Evolutionary conservation across 108 stramenopile species (phyloP), one percentile per base, ranked within the genome.

Genomic region (Seminavis robusta): DNA sequence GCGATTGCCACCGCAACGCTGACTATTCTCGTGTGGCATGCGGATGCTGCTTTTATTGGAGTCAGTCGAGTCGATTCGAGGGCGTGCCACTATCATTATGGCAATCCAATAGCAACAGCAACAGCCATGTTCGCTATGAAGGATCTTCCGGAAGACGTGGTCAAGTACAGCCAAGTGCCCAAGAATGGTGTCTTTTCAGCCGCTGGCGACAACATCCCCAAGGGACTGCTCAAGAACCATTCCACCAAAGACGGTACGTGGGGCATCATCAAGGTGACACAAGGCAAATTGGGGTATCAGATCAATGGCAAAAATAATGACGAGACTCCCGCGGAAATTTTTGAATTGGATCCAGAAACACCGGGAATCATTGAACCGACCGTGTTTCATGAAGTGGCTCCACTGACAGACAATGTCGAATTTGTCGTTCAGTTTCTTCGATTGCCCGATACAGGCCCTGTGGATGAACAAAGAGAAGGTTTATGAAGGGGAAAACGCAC

Each of bases 171-270:
- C 13, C 69, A 71, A 33, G 69, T 79, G 20, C 78, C 78, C 1
- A 59, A 55, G 9, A 41, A 39, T 8, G 73, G 6, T 13, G 33
- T 33, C 11, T 79, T 79, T 34, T 63, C 66, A 16, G 46, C 46
- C 6, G 48, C 45, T 26, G n/a, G n/a, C n/a, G 59, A 64, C 50
- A 64, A 9, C 10, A 70, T 70, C 30, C 79, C 79, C 31, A 16
- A 32, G 36, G 79, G 79, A 27, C 43, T 80, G 3, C 30, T 73
- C 2, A 76, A 76, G 21, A 27, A 64, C 11, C 79, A 80, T 41
- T 59, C 50, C 13, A 80, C 79, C 48, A 80, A 80, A 47, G 66
- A 60, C 10, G 74, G 79, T n/a, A 80, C 79, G 3, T 80, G 79
- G 79, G 79, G 79, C 4, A 23, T 73, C 28, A 80, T 80, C 34